A percentile compares a stretch with the other conserved stretches of the same genome.
These are phyloP conservation scores for Melastoma malabathricum DNA, from an alignment of 345 rosid genomes.

Conservation along the genomic window DNA sequence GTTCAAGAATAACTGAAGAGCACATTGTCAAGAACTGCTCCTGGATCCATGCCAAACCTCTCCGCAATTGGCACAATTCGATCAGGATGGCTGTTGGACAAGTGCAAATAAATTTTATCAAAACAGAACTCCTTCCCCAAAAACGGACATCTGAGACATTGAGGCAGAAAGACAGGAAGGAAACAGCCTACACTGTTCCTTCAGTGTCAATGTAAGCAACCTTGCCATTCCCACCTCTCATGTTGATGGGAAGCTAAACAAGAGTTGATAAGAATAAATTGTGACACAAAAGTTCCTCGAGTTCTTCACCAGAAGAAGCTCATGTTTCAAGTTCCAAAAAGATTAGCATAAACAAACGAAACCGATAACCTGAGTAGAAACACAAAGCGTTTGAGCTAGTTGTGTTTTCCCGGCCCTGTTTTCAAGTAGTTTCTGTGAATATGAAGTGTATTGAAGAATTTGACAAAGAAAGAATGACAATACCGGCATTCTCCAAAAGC, in stretches of 20 bases:
- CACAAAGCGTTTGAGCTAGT: conserved; percentile 86
- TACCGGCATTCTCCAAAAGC: conserved; percentile 92
- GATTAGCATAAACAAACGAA: not conserved
- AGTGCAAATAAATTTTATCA: no score
- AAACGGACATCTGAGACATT: not conserved
- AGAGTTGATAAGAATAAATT: not conserved
- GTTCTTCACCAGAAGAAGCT: not conserved
- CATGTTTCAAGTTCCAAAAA: not conserved
- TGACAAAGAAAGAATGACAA: no score
- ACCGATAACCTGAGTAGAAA: conserved; percentile 61
- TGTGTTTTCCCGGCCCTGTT: conserved; percentile 20
- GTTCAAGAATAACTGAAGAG: conserved; percentile 5
- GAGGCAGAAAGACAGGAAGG: conserved; percentile 5
- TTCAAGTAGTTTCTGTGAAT: not conserved
- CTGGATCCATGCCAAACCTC: conserved; percentile 96
- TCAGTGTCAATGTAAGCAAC: conserved; percentile 83
- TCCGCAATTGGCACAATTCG: conserved; percentile 80
- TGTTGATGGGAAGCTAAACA: conserved; percentile 63
- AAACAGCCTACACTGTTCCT: conserved; percentile 71
- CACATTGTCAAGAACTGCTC: conserved; percentile 94
- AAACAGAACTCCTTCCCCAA: no score
- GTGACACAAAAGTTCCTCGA: no score
- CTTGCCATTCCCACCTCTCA: conserved; percentile 90
- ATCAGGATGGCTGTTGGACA: conserved; percentile 56
- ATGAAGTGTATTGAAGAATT: not conserved